Evolutionary conservation across 257 asterid genomes (phyloP).

Genomic region (Schizonepeta tenuifolia): DNA sequence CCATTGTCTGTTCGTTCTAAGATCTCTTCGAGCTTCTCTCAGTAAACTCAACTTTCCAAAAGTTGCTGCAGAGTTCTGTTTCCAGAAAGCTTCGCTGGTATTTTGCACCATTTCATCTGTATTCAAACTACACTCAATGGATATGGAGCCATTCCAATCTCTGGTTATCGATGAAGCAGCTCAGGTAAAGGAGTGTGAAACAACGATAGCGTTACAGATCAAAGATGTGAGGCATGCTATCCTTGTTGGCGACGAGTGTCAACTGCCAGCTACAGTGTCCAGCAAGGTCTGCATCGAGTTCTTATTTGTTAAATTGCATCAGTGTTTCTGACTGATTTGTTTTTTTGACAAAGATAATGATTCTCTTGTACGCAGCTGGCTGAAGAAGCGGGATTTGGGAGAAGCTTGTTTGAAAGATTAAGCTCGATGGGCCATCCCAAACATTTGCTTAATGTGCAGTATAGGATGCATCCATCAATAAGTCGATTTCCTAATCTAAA

Average conservation of each 20-base stretch:
- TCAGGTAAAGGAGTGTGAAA: conserved; percentile 63
- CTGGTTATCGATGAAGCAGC: conserved; percentile 70
- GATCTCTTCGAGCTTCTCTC: conserved; percentile 38
- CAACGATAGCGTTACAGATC: conserved; percentile 54
- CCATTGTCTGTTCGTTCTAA: conserved; percentile 36
- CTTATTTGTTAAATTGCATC: neutral
- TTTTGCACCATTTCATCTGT: conserved; percentile 65
- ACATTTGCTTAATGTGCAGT: conserved; percentile 55
- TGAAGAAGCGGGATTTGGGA: conserved; percentile 59
- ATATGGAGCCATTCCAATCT: conserved; percentile 44
- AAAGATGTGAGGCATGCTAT: conserved; percentile 48
- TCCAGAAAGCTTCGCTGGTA: conserved; percentile 44
- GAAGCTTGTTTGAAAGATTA: conserved; percentile 64
- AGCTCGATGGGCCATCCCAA: conserved; percentile 53
- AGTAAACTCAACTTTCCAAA: conserved; percentile 42
- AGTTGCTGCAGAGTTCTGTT: conserved; percentile 41
- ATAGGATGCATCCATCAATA: conserved; percentile 67
- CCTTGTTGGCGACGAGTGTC: conserved; percentile 64
- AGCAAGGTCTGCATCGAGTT: conserved; percentile 48
- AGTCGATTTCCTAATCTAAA: conserved; percentile 54
- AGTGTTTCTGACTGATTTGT: neutral
- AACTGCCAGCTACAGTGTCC: conserved; percentile 50
- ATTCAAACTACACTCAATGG: conserved; percentile 38
- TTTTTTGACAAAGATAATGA: neutral
- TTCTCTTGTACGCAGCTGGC: conserved; percentile 39